Evolutionary conservation across 2,329 filamentous ascomycete genomes (phyloP), one percentile per base, ranked within the genome.

Genomic region (Colletotrichum agaves): DNA sequence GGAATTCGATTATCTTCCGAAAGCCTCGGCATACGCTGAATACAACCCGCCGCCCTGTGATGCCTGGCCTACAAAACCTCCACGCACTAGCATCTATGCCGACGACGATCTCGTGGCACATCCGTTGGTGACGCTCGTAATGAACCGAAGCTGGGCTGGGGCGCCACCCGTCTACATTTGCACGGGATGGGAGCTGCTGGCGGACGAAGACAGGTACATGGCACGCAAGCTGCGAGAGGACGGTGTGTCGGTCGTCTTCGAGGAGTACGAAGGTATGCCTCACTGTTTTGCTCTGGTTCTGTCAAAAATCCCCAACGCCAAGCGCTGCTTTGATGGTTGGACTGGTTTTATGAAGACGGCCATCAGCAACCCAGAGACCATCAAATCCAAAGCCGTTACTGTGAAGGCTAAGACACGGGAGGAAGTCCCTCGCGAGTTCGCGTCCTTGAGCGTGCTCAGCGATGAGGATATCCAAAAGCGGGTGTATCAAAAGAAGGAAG

Each of bases 251-350:
- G 86, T 94, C 0, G 82, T 87, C 3, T 91, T 89, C 73, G 88
- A 92, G 75, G 87, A 93, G 78, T 96, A 89, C 75, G 90, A 94
- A 76, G 90, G 88, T 3, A 95, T 95, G 92, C 91, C 93, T 61
- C 92, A 94, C 78, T 88, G 87, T 72, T 95, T 93, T 74, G 87
- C 85, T 0, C 73, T 88, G 70, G 70, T 92, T 1, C 78, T 93
- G 62, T 77, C 82, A 2, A 77, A 78, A 4, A 75, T 83, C 2
- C 74, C 81, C 1, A 82, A 78, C 33, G 79, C 84, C 3, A 78
- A 74, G 71, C 81, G 84, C 53, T 91, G 88, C 72, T 84, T 88
- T 64, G 76, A 82, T 13, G 79, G 80, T 3, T 88, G 88, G 85
- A 78, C 85, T 0, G 77, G 75, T 2, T 93, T 93, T 70, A 84